Conservation (phyloP, 1,139 yeast genomes). For the Candida mesenterica region DNA sequence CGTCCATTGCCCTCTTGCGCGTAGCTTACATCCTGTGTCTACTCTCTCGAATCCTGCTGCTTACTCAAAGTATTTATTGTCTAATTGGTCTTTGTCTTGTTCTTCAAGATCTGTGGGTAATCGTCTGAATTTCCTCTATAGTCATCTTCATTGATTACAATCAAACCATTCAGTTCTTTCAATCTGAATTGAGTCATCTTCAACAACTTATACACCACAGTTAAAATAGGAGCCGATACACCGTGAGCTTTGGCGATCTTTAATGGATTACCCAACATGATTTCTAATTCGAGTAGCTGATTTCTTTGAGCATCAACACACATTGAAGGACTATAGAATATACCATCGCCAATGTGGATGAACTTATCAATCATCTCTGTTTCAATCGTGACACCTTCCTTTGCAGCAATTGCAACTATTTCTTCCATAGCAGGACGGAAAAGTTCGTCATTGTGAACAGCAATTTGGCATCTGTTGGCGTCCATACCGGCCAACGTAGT, state of each 20-base stretch:
- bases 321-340: constrained; percentile 74
- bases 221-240: constrained; percentile 58
- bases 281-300: constrained; percentile 69
- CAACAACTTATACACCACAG: constrained; percentile 55
- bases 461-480: constrained; percentile 56
- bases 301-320: constrained; percentile 66
- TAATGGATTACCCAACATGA: constrained; percentile 70
- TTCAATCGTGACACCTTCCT: constrained; percentile 57
- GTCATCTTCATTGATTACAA: constrained; percentile 30
- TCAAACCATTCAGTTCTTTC: constrained; percentile 50
- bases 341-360: constrained; percentile 61
- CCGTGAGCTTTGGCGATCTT: constrained; percentile 53
- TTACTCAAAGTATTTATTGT: too few relatives aligned
- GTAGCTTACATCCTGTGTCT: too few relatives aligned
- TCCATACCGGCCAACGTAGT: constrained; percentile 53
- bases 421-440: constrained; percentile 68
- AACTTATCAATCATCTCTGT: constrained; percentile 44
- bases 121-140: constrained; percentile 32
- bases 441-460: constrained; percentile 49
- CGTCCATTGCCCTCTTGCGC: too few relatives aligned
- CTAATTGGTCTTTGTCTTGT: constrained; percentile 6
- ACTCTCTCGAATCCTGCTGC: too few relatives aligned
- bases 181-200: constrained; percentile 59
- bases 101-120: constrained; percentile 25
- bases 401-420: constrained; percentile 57